Conservation (phyloP, 2,329 filamentous ascomycete species). For the Apiospora saccharicola region DNA sequence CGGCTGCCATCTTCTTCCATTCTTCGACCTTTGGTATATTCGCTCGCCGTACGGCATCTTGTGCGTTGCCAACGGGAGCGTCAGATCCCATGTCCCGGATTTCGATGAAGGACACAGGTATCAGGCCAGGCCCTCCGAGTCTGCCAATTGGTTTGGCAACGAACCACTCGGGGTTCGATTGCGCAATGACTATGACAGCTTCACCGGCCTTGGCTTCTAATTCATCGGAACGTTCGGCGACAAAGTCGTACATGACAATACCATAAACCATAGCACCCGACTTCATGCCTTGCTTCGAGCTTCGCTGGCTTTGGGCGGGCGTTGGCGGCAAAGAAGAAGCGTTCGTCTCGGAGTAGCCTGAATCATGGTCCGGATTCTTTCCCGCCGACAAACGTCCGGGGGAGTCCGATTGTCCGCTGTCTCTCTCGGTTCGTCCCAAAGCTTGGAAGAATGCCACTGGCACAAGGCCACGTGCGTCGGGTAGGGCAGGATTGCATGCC, state of each 20-base stretch:
- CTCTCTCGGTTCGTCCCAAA: conserved; percentile 88
- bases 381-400: conserved; percentile 52
- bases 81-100: conserved; percentile 93
- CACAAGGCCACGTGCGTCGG: conserved; percentile 87
- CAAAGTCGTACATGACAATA: conserved; percentile 96
- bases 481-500: conserved; percentile 91
- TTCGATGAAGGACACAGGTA: conserved; percentile 96
- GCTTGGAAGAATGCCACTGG: conserved; percentile 94
- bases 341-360: conserved; percentile 77
- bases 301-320: conserved; percentile 52
- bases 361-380: conserved; percentile 83
- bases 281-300: conserved; percentile 60
- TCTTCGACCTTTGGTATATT: conserved; percentile 96
- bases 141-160: conserved; percentile 98
- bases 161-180: conserved; percentile 99
- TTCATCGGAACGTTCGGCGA: conserved; percentile 94
- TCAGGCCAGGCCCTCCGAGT: conserved; percentile 92
- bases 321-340: conserved; percentile 40
- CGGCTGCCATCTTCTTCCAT: conserved; percentile 99
- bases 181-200: conserved; percentile 97
- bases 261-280: conserved; percentile 92
- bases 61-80: conserved; percentile 79
- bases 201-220: conserved; percentile 94
- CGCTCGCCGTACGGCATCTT: conserved; percentile 85
- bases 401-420: conserved; percentile 77